These are phyloP conservation scores for Smallanthus sonchifolius DNA, from an alignment of 129 eudicot species.

Conservation along the genomic window DNA sequence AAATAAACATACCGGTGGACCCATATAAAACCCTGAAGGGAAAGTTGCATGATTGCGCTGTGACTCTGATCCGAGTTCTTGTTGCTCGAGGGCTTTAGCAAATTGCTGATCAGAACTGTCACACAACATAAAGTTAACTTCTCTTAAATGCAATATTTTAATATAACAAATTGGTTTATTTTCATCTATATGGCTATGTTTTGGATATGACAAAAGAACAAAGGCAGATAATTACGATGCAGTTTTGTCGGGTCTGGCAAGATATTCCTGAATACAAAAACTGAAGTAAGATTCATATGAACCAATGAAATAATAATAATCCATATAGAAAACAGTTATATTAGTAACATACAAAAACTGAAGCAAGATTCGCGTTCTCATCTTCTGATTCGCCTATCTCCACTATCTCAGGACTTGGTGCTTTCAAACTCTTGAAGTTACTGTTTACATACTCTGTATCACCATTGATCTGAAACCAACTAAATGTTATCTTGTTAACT, in stretches of 20 bases:
- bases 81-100: slow-evolving; percentile 76
- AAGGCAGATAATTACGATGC: slow-evolving; percentile 41
- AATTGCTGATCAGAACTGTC: slow-evolving; percentile 79
- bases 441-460: slow-evolving; percentile 59
- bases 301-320: not conserved
- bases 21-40: slow-evolving; percentile 61
- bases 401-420: slow-evolving; percentile 29
- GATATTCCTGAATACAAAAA: slow-evolving; percentile 57
- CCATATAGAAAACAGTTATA: not conserved
- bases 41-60: slow-evolving; percentile 27
- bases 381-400: slow-evolving; percentile 61
- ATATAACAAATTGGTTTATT: not conserved
- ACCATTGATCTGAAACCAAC: slow-evolving; percentile 68
- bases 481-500: not conserved
- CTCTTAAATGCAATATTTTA: not conserved
- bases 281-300: not conserved
- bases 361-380: slow-evolving; percentile 37
- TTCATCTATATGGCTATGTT: not conserved
- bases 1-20: slow-evolving; percentile 55
- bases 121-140: slow-evolving; percentile 3
- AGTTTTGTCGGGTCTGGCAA: slow-evolving; percentile 49
- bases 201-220: slow-evolving; percentile 4
- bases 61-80: slow-evolving; percentile 52
- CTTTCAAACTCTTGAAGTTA: slow-evolving; percentile 65
- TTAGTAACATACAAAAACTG: slow-evolving; percentile 3